Base-by-base conservation (phyloP, 2,329 filamentous ascomycete species). In the Pseudogymnoascus sp. region DNA sequence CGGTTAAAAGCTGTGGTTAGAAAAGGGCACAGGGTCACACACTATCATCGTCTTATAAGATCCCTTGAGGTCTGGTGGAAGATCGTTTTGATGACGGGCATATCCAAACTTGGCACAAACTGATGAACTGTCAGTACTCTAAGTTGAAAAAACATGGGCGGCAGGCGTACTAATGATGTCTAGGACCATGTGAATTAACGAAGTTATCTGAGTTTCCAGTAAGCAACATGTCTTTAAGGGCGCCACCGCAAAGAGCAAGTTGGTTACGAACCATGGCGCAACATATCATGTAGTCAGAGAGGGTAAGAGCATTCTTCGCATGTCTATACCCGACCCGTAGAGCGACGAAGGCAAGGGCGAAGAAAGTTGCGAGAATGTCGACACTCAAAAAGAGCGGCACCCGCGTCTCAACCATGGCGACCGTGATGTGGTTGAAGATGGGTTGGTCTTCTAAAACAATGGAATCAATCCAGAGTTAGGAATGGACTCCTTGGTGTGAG, bases 261-360 rank as follows among this genome's bases (percentile, higher is more conserved):
- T 26, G 6, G 42, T 21, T 57, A 57, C 51, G 16, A 57, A 57
- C 51, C 51, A 57, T 57, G n/a, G 51, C 51, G 14, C 51, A 57
- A 21, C 51, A 57, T 57, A 57, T 57, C 51, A 57, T 57, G 29
- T 57, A 57, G 16, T 57, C 51, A 10, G 51, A 57, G 51, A 34
- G 51, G 2, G 51, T 57, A 18, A 57, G 51, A 1, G 51, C 51
- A 34, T 34, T 5, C 51, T 57, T 57, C 5, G 51, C 51, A 18
- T 29, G 29, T 57, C 51, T 57, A 57, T 57, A 57, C 16, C 51
- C 51, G 3, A 57, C 51, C 29, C 51, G 51, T 14, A 57, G 51
- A 57, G 51, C n/a, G 29, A 57, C 51, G 29, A 57, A 18, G 11
- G n/a, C 29, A 34, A 57, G 5, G 29, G 51, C 51, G n/a, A 57